Evolutionary conservation across 1,284 basidiomycete genomes (phyloP).

Genomic region (Tilletia caries): DNA sequence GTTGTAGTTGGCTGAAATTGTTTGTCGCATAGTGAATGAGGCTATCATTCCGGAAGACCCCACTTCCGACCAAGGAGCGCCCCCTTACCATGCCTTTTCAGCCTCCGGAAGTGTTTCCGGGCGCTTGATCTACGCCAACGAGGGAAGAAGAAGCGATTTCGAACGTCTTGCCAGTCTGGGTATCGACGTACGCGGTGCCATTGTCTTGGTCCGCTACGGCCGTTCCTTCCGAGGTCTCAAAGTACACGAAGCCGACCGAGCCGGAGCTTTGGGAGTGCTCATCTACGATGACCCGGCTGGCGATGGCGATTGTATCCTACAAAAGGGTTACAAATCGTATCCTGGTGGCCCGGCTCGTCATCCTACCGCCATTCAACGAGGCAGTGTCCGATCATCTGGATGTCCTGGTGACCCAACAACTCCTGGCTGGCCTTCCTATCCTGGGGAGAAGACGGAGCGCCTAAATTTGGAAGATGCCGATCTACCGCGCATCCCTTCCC

Average conservation of each 20-base stretch:
- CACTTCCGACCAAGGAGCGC: conserved; percentile 55
- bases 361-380: conserved; percentile 68
- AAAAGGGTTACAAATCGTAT: conserved; percentile 63
- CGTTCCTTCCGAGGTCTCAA: conserved; percentile 75
- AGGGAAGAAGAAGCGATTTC: conserved; percentile 75
- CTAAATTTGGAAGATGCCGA: conserved; percentile 58
- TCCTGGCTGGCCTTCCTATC: conserved; percentile 79
- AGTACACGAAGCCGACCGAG: conserved; percentile 80
- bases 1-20: conserved; percentile 58
- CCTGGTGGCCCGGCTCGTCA: conserved; percentile 84
- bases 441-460: conserved; percentile 66
- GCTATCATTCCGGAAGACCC: conserved; percentile 57
- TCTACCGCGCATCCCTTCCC: conserved; percentile 75
- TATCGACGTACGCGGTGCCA: conserved; percentile 71
- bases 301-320: conserved; percentile 74
- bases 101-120: conserved; percentile 58
- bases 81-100: conserved; percentile 56
- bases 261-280: conserved; percentile 62
- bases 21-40: conserved; percentile 48
- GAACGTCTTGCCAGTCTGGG: conserved; percentile 60
- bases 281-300: conserved; percentile 88
- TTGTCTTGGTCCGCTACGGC: conserved; percentile 82
- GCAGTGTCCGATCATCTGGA: conserved; percentile 71
- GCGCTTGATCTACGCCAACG: conserved; percentile 74
- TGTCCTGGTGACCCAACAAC: conserved; percentile 83